Conservation (phyloP, 2,329 filamentous ascomycete species). For the Fusarium veterinarium region DNA sequence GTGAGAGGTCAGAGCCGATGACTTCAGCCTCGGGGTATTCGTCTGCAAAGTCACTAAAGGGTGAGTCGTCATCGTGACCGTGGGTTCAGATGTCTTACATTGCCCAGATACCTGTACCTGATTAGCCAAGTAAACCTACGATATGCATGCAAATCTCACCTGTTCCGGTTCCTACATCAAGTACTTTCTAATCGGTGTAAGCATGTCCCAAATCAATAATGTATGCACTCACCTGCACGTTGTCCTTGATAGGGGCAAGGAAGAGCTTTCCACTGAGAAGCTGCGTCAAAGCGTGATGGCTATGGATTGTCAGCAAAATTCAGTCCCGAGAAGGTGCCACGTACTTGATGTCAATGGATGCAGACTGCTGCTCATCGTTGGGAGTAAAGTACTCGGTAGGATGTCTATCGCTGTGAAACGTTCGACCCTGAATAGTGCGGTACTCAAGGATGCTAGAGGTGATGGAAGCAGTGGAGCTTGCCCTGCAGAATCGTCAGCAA, state of each 20-base stretch:
- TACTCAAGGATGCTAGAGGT: constrained; percentile 40
- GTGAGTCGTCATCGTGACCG: neutral
- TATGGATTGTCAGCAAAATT: neutral
- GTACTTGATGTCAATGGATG: constrained; percentile 42
- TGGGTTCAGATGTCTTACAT: constrained; percentile 16
- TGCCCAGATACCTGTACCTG: constrained; percentile 36
- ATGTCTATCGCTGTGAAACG: constrained; percentile 40
- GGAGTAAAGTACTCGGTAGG: constrained; percentile 40
- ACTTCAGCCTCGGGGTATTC: constrained; percentile 35
- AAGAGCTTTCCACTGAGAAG: constrained; percentile 32
- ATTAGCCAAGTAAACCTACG: neutral
- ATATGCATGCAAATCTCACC: neutral
- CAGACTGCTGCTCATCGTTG: constrained; percentile 42
- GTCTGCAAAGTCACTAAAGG: constrained; percentile 34
- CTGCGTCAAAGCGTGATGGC: constrained; percentile 38
- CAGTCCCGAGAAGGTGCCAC: rapidly evolving
- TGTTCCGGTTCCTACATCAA: constrained; percentile 41
- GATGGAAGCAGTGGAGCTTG: constrained; percentile 41
- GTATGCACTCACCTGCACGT: constrained; percentile 27
- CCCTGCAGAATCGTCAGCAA: constrained; percentile 18
- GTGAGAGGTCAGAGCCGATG: constrained; percentile 37
- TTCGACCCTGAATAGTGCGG: constrained; percentile 39
- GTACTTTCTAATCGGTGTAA: constrained; percentile 28
- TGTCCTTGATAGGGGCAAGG: constrained; percentile 31
- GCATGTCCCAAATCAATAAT: neutral